These are phyloP conservation scores for Cyclocybe cylindracea DNA, from an alignment of 768 basidiomycete genomes.

Conservation along the genomic window DNA sequence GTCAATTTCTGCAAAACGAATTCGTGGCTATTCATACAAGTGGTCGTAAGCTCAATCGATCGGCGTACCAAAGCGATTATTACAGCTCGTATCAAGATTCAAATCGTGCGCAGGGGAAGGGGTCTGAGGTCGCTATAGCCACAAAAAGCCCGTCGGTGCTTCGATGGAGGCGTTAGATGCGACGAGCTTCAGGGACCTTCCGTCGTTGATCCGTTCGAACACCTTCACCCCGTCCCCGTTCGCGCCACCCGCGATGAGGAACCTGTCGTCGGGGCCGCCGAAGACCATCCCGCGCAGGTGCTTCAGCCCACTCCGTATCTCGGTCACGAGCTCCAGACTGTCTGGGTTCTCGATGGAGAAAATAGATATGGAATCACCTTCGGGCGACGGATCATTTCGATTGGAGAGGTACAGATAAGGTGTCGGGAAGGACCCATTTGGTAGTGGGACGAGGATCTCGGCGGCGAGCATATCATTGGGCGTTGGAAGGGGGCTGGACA, in stretches of 20 bases:
- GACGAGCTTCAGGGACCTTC: conserved; percentile 54
- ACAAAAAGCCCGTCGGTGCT: conserved; percentile 59
- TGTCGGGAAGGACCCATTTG: conserved; percentile 50
- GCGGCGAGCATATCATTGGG: conserved; percentile 62
- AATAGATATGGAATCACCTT: conserved; percentile 73
- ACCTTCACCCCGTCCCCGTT: conserved; percentile 69
- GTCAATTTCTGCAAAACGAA: no score
- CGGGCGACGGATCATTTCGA: conserved; percentile 67
- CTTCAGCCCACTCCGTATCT: conserved; percentile 68
- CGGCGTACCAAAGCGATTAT: not conserved
- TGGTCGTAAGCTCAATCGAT: no score
- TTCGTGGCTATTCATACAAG: no score
- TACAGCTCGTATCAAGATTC: no score
- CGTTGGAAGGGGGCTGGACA: conserved; percentile 43
- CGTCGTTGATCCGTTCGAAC: conserved; percentile 65
- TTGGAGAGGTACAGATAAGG: conserved; percentile 75
- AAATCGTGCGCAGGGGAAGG: not conserved
- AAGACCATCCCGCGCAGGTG: conserved; percentile 73
- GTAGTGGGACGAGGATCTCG: conserved; percentile 63
- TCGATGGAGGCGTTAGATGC: conserved; percentile 44
- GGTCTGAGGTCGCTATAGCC: conserved; percentile 28
- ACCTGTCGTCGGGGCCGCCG: conserved; percentile 61
- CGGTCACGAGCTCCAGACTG: conserved; percentile 50
- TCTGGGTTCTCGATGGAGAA: conserved; percentile 54
- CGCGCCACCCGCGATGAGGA: conserved; percentile 65